phyloP scores from a whole-genome alignment of 441 rosid genomes.

The Breynia disticha region DNA sequence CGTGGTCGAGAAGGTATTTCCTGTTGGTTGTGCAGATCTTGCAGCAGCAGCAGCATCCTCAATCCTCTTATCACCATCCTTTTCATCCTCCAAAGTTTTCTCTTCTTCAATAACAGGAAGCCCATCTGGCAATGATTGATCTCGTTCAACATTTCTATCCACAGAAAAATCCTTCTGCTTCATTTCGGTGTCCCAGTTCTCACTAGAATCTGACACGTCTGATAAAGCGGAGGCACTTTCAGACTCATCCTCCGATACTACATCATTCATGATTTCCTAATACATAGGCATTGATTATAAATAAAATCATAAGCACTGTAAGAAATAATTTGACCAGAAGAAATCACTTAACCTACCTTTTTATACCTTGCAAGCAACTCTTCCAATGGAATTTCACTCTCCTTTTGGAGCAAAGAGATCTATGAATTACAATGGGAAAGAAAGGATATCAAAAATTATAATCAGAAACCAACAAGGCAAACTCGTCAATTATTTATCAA shows the following conservation, averaged over 20 bases:
- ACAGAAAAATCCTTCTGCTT: conserved; percentile 33
- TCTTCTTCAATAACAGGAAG: conserved; percentile 27
- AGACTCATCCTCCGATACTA: conserved; percentile 63
- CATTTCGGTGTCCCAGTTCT: conserved; percentile 27
- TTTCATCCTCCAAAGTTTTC: conserved; percentile 37
- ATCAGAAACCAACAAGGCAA: too few relatives aligned
- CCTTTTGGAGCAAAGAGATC: conserved; percentile 81
- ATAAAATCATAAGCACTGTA: conserved; percentile 14
- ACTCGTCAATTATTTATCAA: too few relatives aligned
- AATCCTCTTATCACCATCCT: conserved; percentile 60
- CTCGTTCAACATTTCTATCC: conserved; percentile 31
- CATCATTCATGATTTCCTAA: conserved; percentile 54
- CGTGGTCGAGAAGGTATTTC: conserved; percentile 92
- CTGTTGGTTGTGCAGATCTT: conserved; percentile 99
- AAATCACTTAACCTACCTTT: conserved; percentile 61
- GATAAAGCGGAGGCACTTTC: conserved; percentile 57
- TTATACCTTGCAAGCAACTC: conserved; percentile 94
- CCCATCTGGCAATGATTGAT: conserved; percentile 25
- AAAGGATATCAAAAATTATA: too few relatives aligned
- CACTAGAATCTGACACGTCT: conserved; percentile 33
- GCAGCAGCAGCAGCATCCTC: conserved; percentile 99
- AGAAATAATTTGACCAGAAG: conserved; percentile 13
- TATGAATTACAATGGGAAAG: conserved; percentile 26
- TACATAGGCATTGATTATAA: conserved; percentile 22
- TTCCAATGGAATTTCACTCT: conserved; percentile 84